A percentile compares a stretch with the other conserved stretches of the same genome.
Evolutionary conservation across 2,329 filamentous ascomycete genomes (phyloP).

Genomic region (Clonostachys rhizophaga): DNA sequence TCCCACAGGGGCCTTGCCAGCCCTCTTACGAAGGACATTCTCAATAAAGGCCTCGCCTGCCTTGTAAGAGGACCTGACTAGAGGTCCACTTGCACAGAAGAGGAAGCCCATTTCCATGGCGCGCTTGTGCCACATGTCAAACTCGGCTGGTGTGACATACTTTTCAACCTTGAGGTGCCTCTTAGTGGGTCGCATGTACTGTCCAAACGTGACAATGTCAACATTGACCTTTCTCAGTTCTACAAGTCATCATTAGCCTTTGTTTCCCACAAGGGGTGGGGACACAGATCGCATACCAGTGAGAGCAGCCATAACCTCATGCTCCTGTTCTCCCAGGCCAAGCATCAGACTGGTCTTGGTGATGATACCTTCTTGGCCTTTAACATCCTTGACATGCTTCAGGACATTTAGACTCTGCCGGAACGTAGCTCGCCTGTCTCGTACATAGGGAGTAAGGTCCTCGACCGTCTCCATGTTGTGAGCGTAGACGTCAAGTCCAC

Average conservation of each 20-base stretch:
- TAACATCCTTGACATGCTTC: conserved; percentile 73
- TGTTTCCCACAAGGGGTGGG: background rate
- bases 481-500: conserved; percentile 91
- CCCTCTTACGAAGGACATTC: conserved; percentile 88
- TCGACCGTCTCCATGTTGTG: conserved; percentile 98
- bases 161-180: conserved; percentile 95
- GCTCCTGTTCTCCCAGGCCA: conserved; percentile 86
- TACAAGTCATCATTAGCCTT: conserved; percentile 12
- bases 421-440: conserved; percentile 87
- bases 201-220: conserved; percentile 97
- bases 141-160: conserved; percentile 87
- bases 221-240: conserved; percentile 78
- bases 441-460: conserved; percentile 80
- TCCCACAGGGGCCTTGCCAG: conserved; percentile 31
- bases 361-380: conserved; percentile 66
- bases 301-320: conserved; percentile 76
- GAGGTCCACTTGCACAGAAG: conserved; percentile 89
- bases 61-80: conserved; percentile 95
- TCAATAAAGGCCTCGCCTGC: conserved; percentile 98
- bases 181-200: conserved; percentile 99
- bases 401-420: conserved; percentile 78
- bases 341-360: conserved; percentile 99
- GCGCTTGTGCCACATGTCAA: conserved; percentile 86
- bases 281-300: conserved; percentile 41
- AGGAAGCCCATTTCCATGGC: conserved; percentile 94